Evolutionary conservation across 768 basidiomycete species (phyloP), one percentile per base, ranked within the genome.

Genomic region (Solioccasus polychromus): DNA sequence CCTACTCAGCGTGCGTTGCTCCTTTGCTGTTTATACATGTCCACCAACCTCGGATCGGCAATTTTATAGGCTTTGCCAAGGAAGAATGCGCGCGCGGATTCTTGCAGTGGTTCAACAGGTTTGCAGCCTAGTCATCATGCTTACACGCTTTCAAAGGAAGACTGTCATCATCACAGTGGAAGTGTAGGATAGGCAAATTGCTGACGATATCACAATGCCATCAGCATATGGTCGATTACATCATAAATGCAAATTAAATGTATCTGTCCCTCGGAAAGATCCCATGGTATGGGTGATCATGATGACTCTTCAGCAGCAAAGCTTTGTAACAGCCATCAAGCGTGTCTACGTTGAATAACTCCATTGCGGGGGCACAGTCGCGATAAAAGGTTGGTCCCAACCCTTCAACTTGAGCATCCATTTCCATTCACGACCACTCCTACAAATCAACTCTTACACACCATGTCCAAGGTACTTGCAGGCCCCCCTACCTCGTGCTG

Each of bases 1-100:
- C 57, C 47, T 26, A 25, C 31, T 14, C 53, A 67, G 36, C 55
- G 59, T 65, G 31, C 14, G 53, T 52, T 17, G 6, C 8, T 18
- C 19, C 1, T 35, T 18, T n/a, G 3, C 8, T 11, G 26, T 1
- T 5, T 12, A 17, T 18, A 45, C 18, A 17, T 7, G 23, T 45
- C 0, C 35, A 25, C 26, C 18, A 14, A 53, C n/a, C 18, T 41
- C 11, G 17, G 8, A 8, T 5, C 6, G 4, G 25, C 34, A 22
- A 22, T 19, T 36, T 15, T 24, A 36, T 37, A 82, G 80, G 78
- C 15, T 82, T 79, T 74, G 78, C 77, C 1, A 81, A 80, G 51
- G 80, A 82, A 53, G 74, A 81, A 43, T 75, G 76, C 7, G 79
- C 79, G 3, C 67, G 71, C 2, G 71, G 73, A 30, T 66, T 79